Base-by-base conservation (phyloP, 2,329 filamentous ascomycete genomes). In the Ophiostoma sp. region DNA sequence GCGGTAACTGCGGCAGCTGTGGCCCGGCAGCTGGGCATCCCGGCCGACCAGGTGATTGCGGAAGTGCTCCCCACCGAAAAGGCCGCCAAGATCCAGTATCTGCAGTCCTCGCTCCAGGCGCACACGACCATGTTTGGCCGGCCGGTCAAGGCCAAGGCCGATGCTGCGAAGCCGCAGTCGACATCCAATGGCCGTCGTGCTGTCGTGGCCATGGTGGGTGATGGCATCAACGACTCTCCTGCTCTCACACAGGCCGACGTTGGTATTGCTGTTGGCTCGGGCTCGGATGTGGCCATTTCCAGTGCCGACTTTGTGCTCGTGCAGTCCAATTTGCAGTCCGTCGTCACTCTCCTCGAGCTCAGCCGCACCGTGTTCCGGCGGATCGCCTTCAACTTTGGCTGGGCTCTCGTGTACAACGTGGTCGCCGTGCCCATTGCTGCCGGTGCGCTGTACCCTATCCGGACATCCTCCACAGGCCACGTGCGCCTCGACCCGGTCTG, bases 161-260 rank as follows among this genome's bases (percentile, higher is more conserved):
- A 7, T 3, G n/a, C 13, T 13, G 15, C 35, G 13, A 36, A 5
- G 15, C 15, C 27, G 3, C 33, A 17, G 5, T 39, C 15, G 3
- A 36, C 23, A 4, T 8, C 13, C n/a, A 23, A 33, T 41, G 35
- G n/a, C 8, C 78, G 78, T 7, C 82, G 85, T 4, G 83, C 84
- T 10, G 83, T 80, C 68, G 86, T 96, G 5, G 93, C 91, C 74
- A 96, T 96, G 87, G 89, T 95, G 5, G 93, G 93, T 70, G 93
- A 96, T 77, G 93, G 93, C 74, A 93, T 95, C 80, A 96, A 96
- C 79, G 93, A 96, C 80, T 89, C 91, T 0, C 92, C 93, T 0
- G 93, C 93, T 7, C 86, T 96, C 48, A 87, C 90, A 5, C 88
- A 87, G 27, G 91, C 93, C 20, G 93, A 96, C 76, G 89, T 96